phyloP scores from a whole-genome alignment of 1,139 yeast genomes.

The Yamadazyma dushanensis region DNA sequence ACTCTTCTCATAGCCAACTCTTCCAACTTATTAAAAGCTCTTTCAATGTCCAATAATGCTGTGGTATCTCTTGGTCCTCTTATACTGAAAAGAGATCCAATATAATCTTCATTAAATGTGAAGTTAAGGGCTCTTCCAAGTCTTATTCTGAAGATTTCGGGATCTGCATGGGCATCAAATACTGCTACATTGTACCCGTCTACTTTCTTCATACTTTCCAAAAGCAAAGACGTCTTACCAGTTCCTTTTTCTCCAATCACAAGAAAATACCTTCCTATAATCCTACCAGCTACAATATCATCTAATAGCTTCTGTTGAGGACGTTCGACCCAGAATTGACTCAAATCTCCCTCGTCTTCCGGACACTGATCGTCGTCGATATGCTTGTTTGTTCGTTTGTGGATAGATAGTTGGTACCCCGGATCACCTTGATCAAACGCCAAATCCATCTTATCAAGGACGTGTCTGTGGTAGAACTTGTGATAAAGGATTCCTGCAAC shows the following conservation, averaged over 20 bases:
- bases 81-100: constrained; percentile 79
- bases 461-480: constrained; percentile 57
- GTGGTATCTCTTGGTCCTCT: constrained; percentile 86
- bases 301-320: constrained; percentile 68
- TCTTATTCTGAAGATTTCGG: constrained; percentile 76
- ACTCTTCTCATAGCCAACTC: constrained; percentile 63
- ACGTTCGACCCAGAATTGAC: constrained; percentile 61
- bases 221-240: constrained; percentile 73
- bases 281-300: constrained; percentile 62
- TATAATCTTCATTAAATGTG: constrained; percentile 76
- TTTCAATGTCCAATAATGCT: constrained; percentile 76
- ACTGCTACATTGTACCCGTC: constrained; percentile 67
- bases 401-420: constrained; percentile 58
- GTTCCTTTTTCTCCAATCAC: constrained; percentile 86
- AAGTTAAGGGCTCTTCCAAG: constrained; percentile 76
- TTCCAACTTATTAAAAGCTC: constrained; percentile 77
- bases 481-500: constrained; percentile 74
- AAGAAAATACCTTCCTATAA: constrained; percentile 67
- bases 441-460: constrained; percentile 59
- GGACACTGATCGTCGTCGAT: constrained; percentile 22
- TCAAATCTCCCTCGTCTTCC: constrained; percentile 19
- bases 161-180: constrained; percentile 84
- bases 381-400: constrained; percentile 38
- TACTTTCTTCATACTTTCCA: constrained; percentile 68
- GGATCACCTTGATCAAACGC: constrained; percentile 75